Base-by-base conservation (phyloP, 768 basidiomycete genomes). In the Termitomyces eurrhizus region DNA sequence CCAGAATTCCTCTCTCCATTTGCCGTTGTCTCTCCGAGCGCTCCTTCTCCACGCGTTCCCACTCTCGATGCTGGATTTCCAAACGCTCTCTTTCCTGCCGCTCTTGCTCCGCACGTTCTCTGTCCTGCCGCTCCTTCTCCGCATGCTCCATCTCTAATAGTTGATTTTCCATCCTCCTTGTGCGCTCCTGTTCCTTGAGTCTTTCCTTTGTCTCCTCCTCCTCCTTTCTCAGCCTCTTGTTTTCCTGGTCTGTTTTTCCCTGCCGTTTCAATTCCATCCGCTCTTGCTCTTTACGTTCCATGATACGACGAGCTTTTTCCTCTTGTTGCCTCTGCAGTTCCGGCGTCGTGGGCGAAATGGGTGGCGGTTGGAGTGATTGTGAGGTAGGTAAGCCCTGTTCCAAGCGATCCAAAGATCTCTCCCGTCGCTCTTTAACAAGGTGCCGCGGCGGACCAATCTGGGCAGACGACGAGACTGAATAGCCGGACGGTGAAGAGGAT, bases 251-350 rank as follows among this genome's bases (percentile, higher is more conserved):
- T 12, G 33, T 52, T 33, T 41, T 50, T 42, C 53, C 59, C 52
- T 60, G 52, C 26, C 59, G 55, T 46, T 59, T 57, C 57, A 45
- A 42, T 39, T 58, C 57, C 46, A 13, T 12, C 5, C 57, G 62
- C 46, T 66, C 63, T n/a, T 62, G 52, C 26, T 60, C 65, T 14
- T 52, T 57, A 7, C 60, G 62, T 21, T 64, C 63, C 21, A 52
- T 37, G 8, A 56, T 54, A 36, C 55, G 52, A 32, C 54, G 54
- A 35, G 50, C 59, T 33, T 55, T 48, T 32, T 57, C 57, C 26
- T 63, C 57, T 24, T 45, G 54, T 58, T 61, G 52, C 24, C 46
- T 52, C 44, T 54, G 55, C 46, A 45, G 48, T 21, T 56, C 54
- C 13, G 58, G 26, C 45, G 52, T 39, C 32, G 9, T 26, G 18